Evolutionary conservation across 495 filamentous ascomycete species (phyloP).

Genomic region (Chaetomium cochliodes): DNA sequence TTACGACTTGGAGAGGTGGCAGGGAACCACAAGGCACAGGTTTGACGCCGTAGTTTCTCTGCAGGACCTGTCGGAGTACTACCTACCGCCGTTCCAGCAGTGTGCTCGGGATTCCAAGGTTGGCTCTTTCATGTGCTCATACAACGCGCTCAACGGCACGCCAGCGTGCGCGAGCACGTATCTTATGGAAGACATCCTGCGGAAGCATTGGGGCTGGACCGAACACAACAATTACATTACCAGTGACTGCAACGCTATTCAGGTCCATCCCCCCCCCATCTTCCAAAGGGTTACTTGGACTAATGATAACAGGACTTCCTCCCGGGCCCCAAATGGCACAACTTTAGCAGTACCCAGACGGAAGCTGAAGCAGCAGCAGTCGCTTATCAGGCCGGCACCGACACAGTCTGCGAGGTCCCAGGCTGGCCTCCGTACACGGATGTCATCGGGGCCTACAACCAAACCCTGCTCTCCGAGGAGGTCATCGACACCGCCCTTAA

Average conservation of each 20-base stretch:
- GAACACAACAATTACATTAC: constrained; percentile 44
- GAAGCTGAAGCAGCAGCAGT: constrained; percentile 38
- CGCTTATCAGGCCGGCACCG: constrained; percentile 40
- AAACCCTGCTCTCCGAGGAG: constrained; percentile 16
- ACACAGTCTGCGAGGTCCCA: constrained; percentile 36
- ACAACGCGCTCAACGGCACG: constrained; percentile 48
- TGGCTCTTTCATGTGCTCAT: constrained; percentile 50
- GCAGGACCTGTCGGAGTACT: constrained; percentile 51
- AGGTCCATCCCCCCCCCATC: not conserved
- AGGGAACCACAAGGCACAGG: constrained; percentile 32
- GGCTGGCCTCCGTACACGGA: constrained; percentile 34
- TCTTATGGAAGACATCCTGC: constrained; percentile 43
- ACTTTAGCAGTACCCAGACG: constrained; percentile 33
- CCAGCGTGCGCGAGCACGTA: constrained; percentile 47
- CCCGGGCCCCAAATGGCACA: constrained; percentile 30
- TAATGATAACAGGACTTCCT: constrained; percentile 23
- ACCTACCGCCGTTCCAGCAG: constrained; percentile 48
- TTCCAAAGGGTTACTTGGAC: not conserved
- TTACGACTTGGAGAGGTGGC: constrained; percentile 57
- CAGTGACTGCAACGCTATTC: constrained; percentile 48
- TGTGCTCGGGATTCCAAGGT: constrained; percentile 48
- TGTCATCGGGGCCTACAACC: constrained; percentile 33
- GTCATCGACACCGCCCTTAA: constrained; percentile 26
- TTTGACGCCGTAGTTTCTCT: constrained; percentile 43
- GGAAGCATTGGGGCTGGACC: constrained; percentile 49